Conservation (phyloP, 306 rosid species). For the Lithocarpus polystachyus region DNA sequence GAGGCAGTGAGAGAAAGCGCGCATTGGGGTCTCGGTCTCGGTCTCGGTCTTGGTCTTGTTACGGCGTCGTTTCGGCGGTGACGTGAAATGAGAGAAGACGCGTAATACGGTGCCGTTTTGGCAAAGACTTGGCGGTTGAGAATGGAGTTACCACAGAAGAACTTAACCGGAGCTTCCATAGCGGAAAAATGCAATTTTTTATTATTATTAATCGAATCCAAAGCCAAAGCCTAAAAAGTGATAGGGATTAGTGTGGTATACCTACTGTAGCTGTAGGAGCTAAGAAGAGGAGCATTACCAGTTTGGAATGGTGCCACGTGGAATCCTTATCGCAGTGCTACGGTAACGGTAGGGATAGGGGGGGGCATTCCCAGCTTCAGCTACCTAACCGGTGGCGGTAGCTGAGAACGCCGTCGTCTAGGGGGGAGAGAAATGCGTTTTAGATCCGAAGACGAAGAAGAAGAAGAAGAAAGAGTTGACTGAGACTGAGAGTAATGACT, state of each 20-base stretch:
- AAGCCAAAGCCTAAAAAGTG: no score
- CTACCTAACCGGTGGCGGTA: no score
- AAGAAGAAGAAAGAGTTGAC: neutral
- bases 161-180: conserved; percentile 57
- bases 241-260: no score
- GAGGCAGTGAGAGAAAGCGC: conserved; percentile 33
- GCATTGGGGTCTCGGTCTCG: neutral
- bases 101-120: conserved; percentile 25
- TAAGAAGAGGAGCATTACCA: no score
- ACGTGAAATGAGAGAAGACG: neutral
- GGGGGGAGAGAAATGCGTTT: neutral
- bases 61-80: neutral
- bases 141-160: conserved; percentile 31
- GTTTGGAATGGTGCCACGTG: no score
- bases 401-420: neutral
- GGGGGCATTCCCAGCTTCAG: no score
- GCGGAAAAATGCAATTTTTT: neutral
- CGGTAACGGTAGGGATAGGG: no score
- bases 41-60: neutral
- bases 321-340: no score
- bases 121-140: conserved; percentile 38
- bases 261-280: no score
- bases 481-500: neutral
- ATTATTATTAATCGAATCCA: no score
- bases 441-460: no score